A percentile compares a stretch with the other conserved stretches of the same genome.
Conservation (phyloP, 139 green algal genomes). For the Picochlorum sp. region DNA sequence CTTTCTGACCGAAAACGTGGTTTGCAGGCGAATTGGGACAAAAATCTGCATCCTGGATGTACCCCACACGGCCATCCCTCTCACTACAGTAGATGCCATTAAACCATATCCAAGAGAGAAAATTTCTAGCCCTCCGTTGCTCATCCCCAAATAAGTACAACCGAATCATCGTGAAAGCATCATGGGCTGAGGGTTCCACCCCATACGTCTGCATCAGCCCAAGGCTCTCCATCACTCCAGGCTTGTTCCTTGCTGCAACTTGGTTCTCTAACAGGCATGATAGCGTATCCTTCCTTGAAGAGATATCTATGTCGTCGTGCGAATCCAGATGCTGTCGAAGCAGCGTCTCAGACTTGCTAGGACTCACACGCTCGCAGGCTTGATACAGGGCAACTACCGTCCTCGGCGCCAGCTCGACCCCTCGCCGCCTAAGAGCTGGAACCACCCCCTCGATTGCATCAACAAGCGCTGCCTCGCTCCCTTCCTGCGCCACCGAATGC, state of each 20-base stretch:
- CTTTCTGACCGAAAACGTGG: neutral
- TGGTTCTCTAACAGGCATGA: neutral
- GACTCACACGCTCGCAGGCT: too few species aligned
- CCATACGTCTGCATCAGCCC: neutral
- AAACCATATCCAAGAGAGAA: constrained; percentile 1
- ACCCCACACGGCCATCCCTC: neutral
- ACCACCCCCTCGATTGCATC: too few species aligned
- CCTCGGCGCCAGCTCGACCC: too few species aligned
- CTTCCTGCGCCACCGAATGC: neutral
- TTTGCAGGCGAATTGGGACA: neutral
- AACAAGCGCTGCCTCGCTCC: neutral
- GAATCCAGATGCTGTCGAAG: too few species aligned
- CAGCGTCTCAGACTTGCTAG: neutral
- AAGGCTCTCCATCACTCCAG: neutral
- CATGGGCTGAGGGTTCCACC: neutral
- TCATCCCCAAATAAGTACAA: neutral
- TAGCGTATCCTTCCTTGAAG: neutral
- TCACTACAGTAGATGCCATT: neutral
- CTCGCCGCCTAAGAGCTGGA: too few species aligned
- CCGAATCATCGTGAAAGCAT: neutral
- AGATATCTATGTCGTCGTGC: too few species aligned
- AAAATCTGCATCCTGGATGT: neutral
- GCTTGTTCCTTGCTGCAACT: neutral
- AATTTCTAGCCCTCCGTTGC: neutral
- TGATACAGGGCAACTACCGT: too few species aligned